Base-by-base conservation (phyloP, 2,329 filamentous ascomycete genomes). In the Podosphaera leucotricha region DNA sequence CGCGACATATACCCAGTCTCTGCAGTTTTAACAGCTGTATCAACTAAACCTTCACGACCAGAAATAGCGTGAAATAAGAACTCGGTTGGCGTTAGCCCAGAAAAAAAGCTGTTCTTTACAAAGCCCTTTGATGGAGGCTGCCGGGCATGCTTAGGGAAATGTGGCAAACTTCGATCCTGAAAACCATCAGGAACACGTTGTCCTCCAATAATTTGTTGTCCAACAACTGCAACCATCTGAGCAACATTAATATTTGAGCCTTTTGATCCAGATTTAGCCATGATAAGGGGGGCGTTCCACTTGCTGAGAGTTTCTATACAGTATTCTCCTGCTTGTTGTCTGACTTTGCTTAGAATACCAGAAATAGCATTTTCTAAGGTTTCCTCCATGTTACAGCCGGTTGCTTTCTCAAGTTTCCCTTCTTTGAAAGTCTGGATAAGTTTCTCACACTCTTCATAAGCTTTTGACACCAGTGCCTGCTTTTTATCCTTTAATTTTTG, bases 1-100 rank as follows among this genome's bases (percentile, higher is more conserved):
- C 90, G 78, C 49, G 87, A 95, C 90, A 98, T 98, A 64, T 98
- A 98, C 50, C 90, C 90, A 10, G 90, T 98, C 61, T 98, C 90
- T 44, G 90, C 90, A 44, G 90, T 98, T 66, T 98, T 98, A 64
- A 95, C 90, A 48, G 90, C 90, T 2, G 90, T 98, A 71, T 98
- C 90, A 56, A 98, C 86, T 52, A 98, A 66, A 74, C 90, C 90
- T 73, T 95, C 90, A 75, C 90, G 81, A 54, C 90, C 90, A 55
- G 85, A 93, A 64, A 95, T 94, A 52, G 90, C 90, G 71, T 98
- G 90, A 63, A 98, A 95, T 46, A 95, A 72, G 60, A 98, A 95
- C 55, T 98, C 90, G 0, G 82, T 85, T 1, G 90, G 87, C 1
- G 78, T 71, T 0, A 98, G 66, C 1, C 90, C 90, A 0, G 82